These are phyloP conservation scores for Cerrena zonata DNA, from an alignment of 1,284 basidiomycete genomes.

Conservation along the genomic window DNA sequence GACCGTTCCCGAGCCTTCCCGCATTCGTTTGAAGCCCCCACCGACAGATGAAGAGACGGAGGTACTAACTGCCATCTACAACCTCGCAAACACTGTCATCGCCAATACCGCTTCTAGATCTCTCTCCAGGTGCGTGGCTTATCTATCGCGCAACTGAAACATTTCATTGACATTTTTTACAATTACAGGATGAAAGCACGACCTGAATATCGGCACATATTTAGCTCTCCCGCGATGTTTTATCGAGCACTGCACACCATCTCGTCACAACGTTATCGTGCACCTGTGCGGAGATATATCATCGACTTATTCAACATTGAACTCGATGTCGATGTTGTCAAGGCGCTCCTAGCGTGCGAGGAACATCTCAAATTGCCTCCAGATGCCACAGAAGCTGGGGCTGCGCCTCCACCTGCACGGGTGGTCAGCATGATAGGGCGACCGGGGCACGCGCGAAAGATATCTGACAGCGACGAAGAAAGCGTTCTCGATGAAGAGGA, in stretches of 20 bases:
- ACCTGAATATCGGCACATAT: constrained; percentile 71
- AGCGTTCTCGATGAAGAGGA: constrained; percentile 45
- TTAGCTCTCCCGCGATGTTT: constrained; percentile 73
- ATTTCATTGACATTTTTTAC: background rate
- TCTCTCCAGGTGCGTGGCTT: constrained; percentile 61
- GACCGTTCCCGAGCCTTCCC: constrained; percentile 39
- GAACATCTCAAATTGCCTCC: constrained; percentile 34
- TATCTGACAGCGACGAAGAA: constrained; percentile 61
- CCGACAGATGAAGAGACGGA: constrained; percentile 75
- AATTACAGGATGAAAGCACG: constrained; percentile 68
- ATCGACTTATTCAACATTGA: constrained; percentile 87
- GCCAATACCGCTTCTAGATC: constrained; percentile 88
- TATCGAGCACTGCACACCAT: constrained; percentile 82
- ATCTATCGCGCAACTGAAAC: background rate
- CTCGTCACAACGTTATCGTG: constrained; percentile 81
- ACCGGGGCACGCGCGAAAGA: constrained; percentile 37
- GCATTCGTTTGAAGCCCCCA: constrained; percentile 56
- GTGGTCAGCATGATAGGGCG: constrained; percentile 55
- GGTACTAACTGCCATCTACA: constrained; percentile 84
- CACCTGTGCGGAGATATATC: constrained; percentile 86
- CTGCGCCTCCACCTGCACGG: constrained; percentile 22
- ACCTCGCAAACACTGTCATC: constrained; percentile 92
- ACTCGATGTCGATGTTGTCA: constrained; percentile 56
- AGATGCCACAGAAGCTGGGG: constrained; percentile 1
- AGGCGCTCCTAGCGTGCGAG: constrained; percentile 46